Base-by-base conservation (phyloP, 805 yeast genomes). In the Brettanomyces custersianus region DNA sequence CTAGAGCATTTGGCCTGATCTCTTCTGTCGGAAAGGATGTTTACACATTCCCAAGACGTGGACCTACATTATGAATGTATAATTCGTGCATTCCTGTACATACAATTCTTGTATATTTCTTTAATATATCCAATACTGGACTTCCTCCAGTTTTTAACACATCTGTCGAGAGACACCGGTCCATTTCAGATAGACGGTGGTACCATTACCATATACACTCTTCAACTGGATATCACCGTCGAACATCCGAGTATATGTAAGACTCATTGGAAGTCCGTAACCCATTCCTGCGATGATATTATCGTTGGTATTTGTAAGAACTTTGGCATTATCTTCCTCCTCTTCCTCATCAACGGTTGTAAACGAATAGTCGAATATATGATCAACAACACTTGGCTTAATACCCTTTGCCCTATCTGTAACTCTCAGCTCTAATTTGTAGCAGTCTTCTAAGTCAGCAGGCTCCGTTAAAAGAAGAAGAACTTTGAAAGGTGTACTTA, bases 361-460 rank as follows among this genome's bases (percentile, higher is more conserved):
- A 58, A 81, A 90, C 4, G 95, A 80, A 59, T 85, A 90, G 47
- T 83, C 86, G 59, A 86, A 88, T 42, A 90, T 74, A 37, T 78
- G 76, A 18, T 67, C 62, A 41, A 83, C 72, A 5, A 75, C 64
- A 4, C 66, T 70, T 2, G 86, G 80, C 4, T 77, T 69, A 20
- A 90, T 86, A 4, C 98, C 98, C 37, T 86, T 85, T 15, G 96
- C 98, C 39, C 72, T 70, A 60, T 90, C 98, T 29, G 94, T 66
- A 23, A 90, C 64, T 39, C 95, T 67, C 5, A 92, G 66, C 41
- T 83, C 85, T 39, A 86, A 62, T 5, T 46, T 42, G 30, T 52
- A 54, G 21, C 40, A 43, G 16, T 49, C 48, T 4, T 48, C 49
- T 9, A 45, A 40, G n/a, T 33, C 40, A 2, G 61, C 52, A 5